Evolutionary conservation across 371 early-diverging fungal genomes (phyloP).

Genomic region (Synchytrium microbalum): DNA sequence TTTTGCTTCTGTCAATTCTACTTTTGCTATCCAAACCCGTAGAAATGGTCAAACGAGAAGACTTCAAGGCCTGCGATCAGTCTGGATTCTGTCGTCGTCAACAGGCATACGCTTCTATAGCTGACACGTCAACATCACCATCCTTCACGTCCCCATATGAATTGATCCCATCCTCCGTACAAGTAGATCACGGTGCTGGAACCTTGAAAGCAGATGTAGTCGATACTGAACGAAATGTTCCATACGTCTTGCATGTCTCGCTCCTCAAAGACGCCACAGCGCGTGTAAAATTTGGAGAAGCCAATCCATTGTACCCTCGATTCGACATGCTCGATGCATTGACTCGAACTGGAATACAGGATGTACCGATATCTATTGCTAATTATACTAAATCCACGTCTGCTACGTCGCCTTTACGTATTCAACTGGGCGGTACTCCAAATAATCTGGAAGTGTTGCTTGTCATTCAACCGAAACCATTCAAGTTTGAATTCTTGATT

Average conservation of each 20-base stretch:
- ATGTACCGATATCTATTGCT: background rate
- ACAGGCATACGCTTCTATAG: constrained; percentile 70
- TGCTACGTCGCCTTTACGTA: background rate
- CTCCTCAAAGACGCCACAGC: constrained; percentile 31
- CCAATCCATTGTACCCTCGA: constrained; percentile 55
- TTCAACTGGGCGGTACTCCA: constrained; percentile 11
- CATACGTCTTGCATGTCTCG: constrained; percentile 38
- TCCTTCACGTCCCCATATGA: constrained; percentile 49
- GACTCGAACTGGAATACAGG: background rate
- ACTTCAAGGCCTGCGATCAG: constrained; percentile 87
- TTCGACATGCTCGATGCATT: constrained; percentile 46
- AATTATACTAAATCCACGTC: background rate
- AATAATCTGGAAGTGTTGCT: constrained; percentile 18
- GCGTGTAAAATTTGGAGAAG: constrained; percentile 34
- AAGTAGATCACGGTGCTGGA: constrained; percentile 32
- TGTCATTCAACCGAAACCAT: constrained; percentile 48
- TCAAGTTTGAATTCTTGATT: constrained; percentile 57
- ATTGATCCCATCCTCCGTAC: constrained; percentile 44
- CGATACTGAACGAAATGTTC: constrained; percentile 35
- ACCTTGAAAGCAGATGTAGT: constrained; percentile 55
- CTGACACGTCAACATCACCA: constrained; percentile 13
- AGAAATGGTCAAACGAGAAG: constrained; percentile 29
- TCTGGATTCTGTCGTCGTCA: constrained; percentile 86
- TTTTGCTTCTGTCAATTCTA: too few species aligned
- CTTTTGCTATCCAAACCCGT: too few species aligned